Conservation (phyloP, 495 filamentous ascomycete species). For the Aspergillus bertholletiae region DNA sequence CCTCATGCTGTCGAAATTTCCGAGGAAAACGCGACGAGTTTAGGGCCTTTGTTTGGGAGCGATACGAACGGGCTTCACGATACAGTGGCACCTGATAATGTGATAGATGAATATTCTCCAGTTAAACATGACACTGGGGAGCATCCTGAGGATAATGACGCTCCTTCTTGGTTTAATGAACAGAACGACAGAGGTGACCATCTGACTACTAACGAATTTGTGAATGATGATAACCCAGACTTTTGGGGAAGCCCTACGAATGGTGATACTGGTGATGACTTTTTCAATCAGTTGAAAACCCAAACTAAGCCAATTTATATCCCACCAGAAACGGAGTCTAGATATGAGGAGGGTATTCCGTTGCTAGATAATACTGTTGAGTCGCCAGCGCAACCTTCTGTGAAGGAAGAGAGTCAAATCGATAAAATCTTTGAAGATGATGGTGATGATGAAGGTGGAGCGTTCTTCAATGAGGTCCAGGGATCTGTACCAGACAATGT, state of each 20-base stretch:
- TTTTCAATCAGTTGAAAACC: slow-evolving; percentile 47
- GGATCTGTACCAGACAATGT: slow-evolving; percentile 10
- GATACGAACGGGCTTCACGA: not conserved
- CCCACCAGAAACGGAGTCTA: slow-evolving; percentile 41
- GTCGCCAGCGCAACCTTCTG: slow-evolving; percentile 15
- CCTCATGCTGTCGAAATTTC: not conserved
- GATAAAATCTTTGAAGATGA: slow-evolving; percentile 34
- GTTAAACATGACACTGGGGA: slow-evolving; percentile 1
- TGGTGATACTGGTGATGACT: slow-evolving; percentile 37
- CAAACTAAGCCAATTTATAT: slow-evolving; percentile 46
- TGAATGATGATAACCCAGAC: slow-evolving; percentile 18
- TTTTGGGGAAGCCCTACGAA: slow-evolving; percentile 28
- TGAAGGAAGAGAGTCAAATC: slow-evolving; percentile 15
- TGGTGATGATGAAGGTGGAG: slow-evolving; percentile 30
- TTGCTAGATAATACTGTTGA: slow-evolving; percentile 32
- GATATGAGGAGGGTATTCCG: slow-evolving; percentile 47
- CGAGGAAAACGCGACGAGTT: not conserved
- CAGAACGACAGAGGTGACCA: not conserved
- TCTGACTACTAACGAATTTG: slow-evolving; percentile 10
- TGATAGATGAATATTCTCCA: not conserved
- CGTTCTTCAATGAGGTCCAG: slow-evolving; percentile 33
- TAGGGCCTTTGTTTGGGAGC: not conserved
- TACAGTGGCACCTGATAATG: not conserved
- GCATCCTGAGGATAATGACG: slow-evolving; percentile 2
- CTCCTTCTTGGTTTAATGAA: slow-evolving; percentile 3